A percentile compares a stretch with the other conserved stretches of the same genome.
Evolutionary conservation across 2,329 filamentous ascomycete species (phyloP).

Genomic region (Chrysoporthe puriensis): DNA sequence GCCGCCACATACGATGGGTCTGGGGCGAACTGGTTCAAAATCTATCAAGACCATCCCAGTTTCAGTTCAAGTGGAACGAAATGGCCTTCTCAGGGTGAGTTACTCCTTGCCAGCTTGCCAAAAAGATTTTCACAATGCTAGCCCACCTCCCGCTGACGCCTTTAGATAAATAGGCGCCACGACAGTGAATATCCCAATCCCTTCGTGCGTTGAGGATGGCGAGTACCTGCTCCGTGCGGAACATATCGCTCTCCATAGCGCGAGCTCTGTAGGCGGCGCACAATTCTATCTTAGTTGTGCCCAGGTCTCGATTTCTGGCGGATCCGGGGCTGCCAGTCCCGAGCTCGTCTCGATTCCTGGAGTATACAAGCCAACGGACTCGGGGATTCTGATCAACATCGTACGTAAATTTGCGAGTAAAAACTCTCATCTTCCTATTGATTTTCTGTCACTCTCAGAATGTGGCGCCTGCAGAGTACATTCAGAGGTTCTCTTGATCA

Average conservation of each 20-base stretch:
- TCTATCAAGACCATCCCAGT: conserved; percentile 46
- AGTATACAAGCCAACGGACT: conserved; percentile 45
- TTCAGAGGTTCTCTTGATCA: not conserved
- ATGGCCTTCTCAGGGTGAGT: conserved; percentile 45
- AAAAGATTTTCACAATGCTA: not conserved
- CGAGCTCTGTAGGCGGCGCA: conserved; percentile 45
- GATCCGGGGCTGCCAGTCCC: conserved; percentile 43
- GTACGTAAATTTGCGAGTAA: not conserved
- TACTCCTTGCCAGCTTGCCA: not conserved
- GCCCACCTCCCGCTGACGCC: not conserved
- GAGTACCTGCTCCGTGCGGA: conserved; percentile 54
- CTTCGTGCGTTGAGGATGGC: conserved; percentile 49
- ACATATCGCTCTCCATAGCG: conserved; percentile 52
- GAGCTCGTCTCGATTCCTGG: conserved; percentile 47
- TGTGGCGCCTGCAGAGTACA: not conserved
- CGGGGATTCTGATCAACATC: conserved; percentile 45
- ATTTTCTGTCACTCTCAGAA: no score
- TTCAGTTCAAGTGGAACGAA: conserved; percentile 41
- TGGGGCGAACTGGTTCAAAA: conserved; percentile 48
- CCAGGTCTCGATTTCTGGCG: conserved; percentile 47
- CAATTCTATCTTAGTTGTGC: conserved; percentile 51
- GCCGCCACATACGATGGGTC: conserved; percentile 44
- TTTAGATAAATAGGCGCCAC: conserved; percentile 32
- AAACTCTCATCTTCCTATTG: not conserved
- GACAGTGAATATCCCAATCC: conserved; percentile 46